Conservation (phyloP, 768 basidiomycete genomes). For the Tephrocybe sp. region DNA sequence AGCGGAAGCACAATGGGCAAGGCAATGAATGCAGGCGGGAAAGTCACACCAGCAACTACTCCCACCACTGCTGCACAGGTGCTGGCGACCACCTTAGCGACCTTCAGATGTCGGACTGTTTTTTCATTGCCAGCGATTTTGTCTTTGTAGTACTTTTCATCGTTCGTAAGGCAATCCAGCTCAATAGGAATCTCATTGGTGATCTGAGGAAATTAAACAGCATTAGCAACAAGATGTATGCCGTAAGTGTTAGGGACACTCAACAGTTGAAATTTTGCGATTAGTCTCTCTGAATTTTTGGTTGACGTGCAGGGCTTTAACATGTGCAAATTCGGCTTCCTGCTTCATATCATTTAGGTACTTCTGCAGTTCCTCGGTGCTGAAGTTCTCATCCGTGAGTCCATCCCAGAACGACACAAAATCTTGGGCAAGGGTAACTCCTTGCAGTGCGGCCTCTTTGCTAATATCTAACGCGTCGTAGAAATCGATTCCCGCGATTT, state of each 20-base stretch:
- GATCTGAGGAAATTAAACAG: constrained; percentile 2
- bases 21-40: constrained; percentile 19
- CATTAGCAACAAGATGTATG: background rate
- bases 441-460: constrained; percentile 2
- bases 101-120: constrained; percentile 5
- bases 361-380: background rate
- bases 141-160: background rate
- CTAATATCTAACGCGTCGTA: constrained; percentile 13
- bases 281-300: background rate
- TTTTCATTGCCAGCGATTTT: constrained; percentile 10
- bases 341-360: background rate
- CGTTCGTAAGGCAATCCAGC: constrained; percentile 12
- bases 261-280: background rate
- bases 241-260: background rate
- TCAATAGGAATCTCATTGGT: constrained; percentile 11
- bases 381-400: background rate
- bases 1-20: constrained; percentile 18
- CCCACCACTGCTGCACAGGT: constrained; percentile 17
- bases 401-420: background rate
- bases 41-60: constrained; percentile 10
- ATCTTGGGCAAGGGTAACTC: constrained; percentile 2
- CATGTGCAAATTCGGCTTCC: background rate
- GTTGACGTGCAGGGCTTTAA: background rate
- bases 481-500: constrained; percentile 9
- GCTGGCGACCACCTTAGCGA: constrained; percentile 13